Percentiles rank a stretch among this genome's conserved stretches.
These are phyloP conservation scores for Podaxis sp. DNA, from an alignment of 768 basidiomycete species.

Conservation along the genomic window DNA sequence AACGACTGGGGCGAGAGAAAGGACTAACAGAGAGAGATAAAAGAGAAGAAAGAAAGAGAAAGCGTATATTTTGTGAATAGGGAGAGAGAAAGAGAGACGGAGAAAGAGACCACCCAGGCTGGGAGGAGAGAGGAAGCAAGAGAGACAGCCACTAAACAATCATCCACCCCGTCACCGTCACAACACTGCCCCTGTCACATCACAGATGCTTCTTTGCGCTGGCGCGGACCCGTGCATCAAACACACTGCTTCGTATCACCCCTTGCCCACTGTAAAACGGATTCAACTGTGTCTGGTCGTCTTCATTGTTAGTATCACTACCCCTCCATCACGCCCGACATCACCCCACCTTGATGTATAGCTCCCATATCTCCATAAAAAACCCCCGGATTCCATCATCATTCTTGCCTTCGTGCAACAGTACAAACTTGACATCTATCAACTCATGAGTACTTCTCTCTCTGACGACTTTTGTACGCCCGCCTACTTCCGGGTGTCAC, in stretches of 20 bases:
- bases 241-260: constrained; percentile 70
- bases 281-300: constrained; percentile 73
- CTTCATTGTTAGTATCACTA: constrained; percentile 1
- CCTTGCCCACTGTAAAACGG: constrained; percentile 96
- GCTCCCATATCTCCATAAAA: constrained; percentile 95
- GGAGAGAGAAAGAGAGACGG: constrained; percentile 23
- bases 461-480: neutral
- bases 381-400: constrained; percentile 94
- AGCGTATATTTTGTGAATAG: constrained; percentile 19
- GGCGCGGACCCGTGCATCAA: constrained; percentile 79
- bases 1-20: constrained; percentile 16
- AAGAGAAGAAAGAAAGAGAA: constrained; percentile 18
- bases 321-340: neutral
- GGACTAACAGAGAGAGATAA: constrained; percentile 19
- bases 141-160: constrained; percentile 22
- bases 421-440: constrained; percentile 89
- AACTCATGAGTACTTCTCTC: constrained; percentile 14
- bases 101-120: constrained; percentile 27
- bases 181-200: constrained; percentile 24
- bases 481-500: constrained; percentile 89
- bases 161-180: constrained; percentile 3
- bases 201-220: constrained; percentile 83
- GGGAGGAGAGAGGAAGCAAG: constrained; percentile 24
- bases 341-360: constrained; percentile 81
- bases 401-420: constrained; percentile 93